Percentiles rank a stretch among this genome's conserved stretches.
These are phyloP conservation scores for Dictyophora rubrovolvata DNA, from an alignment of 768 basidiomycete species.

Conservation along the genomic window DNA sequence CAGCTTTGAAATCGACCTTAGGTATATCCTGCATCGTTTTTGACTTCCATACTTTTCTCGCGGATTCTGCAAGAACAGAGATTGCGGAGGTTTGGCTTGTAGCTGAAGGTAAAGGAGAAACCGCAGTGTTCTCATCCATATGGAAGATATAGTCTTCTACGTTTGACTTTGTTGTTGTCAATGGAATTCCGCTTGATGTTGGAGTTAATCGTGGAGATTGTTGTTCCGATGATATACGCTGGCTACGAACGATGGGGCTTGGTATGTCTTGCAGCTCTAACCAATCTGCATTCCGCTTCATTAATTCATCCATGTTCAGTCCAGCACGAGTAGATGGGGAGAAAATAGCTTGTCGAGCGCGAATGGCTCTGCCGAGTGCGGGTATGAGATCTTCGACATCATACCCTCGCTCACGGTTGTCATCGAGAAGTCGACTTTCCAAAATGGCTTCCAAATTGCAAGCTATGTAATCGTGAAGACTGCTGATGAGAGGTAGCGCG, in stretches of 20 bases:
- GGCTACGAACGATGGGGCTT: slow-evolving; percentile 32
- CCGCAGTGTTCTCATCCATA: slow-evolving; percentile 20
- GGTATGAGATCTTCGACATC: slow-evolving; percentile 61
- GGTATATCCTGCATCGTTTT: slow-evolving; percentile 20
- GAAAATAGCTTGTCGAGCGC: slow-evolving; percentile 50
- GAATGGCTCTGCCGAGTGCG: slow-evolving; percentile 52
- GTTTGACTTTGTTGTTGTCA: neutral
- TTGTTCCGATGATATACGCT: neutral
- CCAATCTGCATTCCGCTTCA: slow-evolving; percentile 63
- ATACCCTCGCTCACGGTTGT: neutral
- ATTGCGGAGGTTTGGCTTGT: slow-evolving; percentile 11
- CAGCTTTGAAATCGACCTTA: slow-evolving; percentile 73
- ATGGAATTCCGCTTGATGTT: neutral
- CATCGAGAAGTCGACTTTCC: slow-evolving; percentile 67
- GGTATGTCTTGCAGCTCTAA: slow-evolving; percentile 61
- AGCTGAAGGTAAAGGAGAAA: slow-evolving; percentile 22
- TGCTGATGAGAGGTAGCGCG: slow-evolving; percentile 53
- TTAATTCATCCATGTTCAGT: slow-evolving; percentile 38
- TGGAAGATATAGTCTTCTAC: slow-evolving; percentile 9
- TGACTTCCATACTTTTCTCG: slow-evolving; percentile 23
- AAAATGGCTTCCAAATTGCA: slow-evolving; percentile 82
- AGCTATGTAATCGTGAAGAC: slow-evolving; percentile 69
- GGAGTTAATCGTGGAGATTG: neutral
- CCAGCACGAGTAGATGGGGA: slow-evolving; percentile 56
- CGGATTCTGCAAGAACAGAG: slow-evolving; percentile 17